Evolutionary conservation across 2,329 filamentous ascomycete species (phyloP), one percentile per base, ranked within the genome.

Genomic region (Colletotrichum sp.): DNA sequence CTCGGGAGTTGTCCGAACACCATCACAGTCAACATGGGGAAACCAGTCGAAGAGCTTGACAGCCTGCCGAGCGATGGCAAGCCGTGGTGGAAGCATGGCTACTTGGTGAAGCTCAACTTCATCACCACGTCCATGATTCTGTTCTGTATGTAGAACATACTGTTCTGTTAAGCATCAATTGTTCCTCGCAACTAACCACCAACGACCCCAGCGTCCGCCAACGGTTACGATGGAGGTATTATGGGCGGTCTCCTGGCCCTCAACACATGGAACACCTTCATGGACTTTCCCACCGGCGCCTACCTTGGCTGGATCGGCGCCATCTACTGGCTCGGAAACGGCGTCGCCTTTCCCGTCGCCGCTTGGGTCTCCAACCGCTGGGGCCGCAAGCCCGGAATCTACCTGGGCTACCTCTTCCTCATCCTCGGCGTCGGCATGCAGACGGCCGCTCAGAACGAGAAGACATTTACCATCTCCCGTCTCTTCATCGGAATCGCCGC

Each of bases 191-290:
- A 24, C 73, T 68, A 49, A 76, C 55, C 15, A 10, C 4, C 16
- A 5, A 32, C 24, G 7, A 8, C 16, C 3, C 3, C 6, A 76
- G 82, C 86, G 84, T 78, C 84, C 85, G 76, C 84, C 0, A 80
- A 80, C 0, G 84, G 84, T 0, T 85, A 84, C 68, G 84, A 85
- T 32, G 83, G 82, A 24, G 86, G 85, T 2, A 82, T 88, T 75
- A 86, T 87, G 85, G 88, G 88, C 75, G 87, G 86, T 13, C 81
- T 88, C 0, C 86, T 88, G 69, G 83, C 86, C 10, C 81, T 87
- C 0, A 76, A 81, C 0, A 80, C 84, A 75, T 89, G 87, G 87
- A 82, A 84, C 68, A 71, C 77, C 2, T 87, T 87, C 72, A 87
- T 89, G 67, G 80, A 81, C 30, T 79, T 85, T 49, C 86, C 86